Conservation (phyloP, 2,329 filamentous ascomycete species). For the Lizonia empirigonia region DNA sequence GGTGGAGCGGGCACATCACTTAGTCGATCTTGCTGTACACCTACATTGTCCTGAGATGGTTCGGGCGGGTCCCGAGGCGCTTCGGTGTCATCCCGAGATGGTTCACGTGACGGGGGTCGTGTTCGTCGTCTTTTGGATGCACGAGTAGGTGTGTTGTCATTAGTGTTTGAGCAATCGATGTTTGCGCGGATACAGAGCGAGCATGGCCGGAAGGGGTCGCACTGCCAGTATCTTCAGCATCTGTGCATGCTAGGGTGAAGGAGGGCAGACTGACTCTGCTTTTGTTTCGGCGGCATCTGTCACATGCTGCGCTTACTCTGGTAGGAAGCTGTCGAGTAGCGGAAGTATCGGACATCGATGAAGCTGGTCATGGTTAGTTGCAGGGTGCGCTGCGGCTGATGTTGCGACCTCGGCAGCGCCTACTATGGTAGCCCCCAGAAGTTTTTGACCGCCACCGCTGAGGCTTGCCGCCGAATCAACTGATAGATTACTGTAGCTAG, state of each 20-base stretch:
- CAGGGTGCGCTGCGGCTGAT: background rate
- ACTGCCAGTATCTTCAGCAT: slow-evolving; percentile 27
- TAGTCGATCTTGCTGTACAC: background rate
- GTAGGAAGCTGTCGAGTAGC: slow-evolving; percentile 9
- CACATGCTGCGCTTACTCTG: slow-evolving; percentile 18
- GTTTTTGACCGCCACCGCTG: too few relatives aligned
- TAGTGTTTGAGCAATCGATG: slow-evolving; percentile 12
- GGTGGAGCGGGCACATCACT: background rate
- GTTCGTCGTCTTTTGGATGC: slow-evolving; percentile 13
- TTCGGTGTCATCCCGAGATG: slow-evolving; percentile 7
- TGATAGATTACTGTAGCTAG: too few relatives aligned
- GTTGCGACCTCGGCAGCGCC: background rate
- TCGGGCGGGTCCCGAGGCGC: background rate
- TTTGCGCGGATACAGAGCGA: slow-evolving; percentile 42
- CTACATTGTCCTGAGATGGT: background rate
- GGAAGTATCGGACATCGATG: slow-evolving; percentile 1
- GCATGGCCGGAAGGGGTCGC: slow-evolving; percentile 44
- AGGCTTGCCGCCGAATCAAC: too few relatives aligned
- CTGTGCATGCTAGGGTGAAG: background rate
- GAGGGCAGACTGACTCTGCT: slow-evolving; percentile 14
- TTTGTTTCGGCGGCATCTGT: slow-evolving; percentile 19
- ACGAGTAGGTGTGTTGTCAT: background rate
- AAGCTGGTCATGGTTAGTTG: background rate
- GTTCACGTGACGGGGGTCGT: slow-evolving; percentile 3
- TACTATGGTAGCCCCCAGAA: too few relatives aligned